phyloP scores from a whole-genome alignment of 2,329 filamentous ascomycete genomes.

The Fusarium incarnatum region DNA sequence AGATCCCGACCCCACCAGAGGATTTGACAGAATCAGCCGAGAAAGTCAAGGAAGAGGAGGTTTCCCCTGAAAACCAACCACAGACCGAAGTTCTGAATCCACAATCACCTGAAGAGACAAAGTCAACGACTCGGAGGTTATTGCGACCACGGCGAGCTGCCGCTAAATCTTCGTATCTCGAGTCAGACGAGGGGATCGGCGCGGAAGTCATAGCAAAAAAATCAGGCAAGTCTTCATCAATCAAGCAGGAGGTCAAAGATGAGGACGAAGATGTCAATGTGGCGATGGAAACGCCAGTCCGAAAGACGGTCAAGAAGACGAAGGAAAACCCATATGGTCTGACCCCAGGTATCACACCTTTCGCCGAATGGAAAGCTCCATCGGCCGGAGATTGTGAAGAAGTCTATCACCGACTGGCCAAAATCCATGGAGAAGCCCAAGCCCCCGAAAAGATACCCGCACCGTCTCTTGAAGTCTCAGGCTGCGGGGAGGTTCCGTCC shows the following conservation, averaged over 20 bases:
- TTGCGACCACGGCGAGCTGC: conserved; percentile 28
- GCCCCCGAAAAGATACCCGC: conserved; percentile 46
- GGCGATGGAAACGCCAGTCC: conserved; percentile 17
- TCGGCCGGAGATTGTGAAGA: conserved; percentile 40
- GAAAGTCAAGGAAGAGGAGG: conserved; percentile 4
- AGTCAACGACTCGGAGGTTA: conserved; percentile 13
- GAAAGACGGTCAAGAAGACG: conserved; percentile 40
- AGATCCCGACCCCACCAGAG: not conserved
- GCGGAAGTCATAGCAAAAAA: conserved; percentile 5
- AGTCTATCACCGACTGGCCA: conserved; percentile 40
- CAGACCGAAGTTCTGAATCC: not conserved
- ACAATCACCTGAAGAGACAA: not conserved
- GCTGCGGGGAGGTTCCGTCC: conserved; percentile 45
- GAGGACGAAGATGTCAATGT: conserved; percentile 9
- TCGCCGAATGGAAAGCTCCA: conserved; percentile 43
- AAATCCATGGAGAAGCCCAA: conserved; percentile 42
- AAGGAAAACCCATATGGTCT: conserved; percentile 46
- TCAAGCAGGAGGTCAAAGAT: conserved; percentile 34
- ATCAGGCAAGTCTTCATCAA: not conserved
- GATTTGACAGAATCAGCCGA: not conserved
- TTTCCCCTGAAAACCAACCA: not conserved
- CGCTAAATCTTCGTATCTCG: conserved; percentile 33
- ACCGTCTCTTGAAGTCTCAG: conserved; percentile 45
- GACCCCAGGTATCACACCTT: conserved; percentile 45
- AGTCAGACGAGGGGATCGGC: conserved; percentile 37